Evolutionary conservation across 805 yeast genomes (phyloP).

Genomic region (Ascoidea asiatica): DNA sequence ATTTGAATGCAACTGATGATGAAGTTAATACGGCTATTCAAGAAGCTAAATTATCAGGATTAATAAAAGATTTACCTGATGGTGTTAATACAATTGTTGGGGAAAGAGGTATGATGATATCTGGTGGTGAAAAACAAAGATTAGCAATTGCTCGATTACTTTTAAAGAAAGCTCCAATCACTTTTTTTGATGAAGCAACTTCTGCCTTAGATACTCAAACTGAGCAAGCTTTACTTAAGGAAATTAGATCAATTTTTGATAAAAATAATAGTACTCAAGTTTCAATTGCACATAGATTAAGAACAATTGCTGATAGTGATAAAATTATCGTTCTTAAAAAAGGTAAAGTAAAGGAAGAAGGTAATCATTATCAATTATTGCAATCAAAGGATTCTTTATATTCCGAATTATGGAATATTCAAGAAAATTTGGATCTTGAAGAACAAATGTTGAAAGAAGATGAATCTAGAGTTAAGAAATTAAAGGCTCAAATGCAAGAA

Average conservation of each 20-base stretch:
- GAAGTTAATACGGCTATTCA: constrained; percentile 54
- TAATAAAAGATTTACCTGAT: constrained; percentile 64
- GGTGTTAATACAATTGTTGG: constrained; percentile 85
- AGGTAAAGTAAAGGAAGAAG: constrained; percentile 80
- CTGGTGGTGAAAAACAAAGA: constrained; percentile 98
- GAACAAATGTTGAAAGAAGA: constrained; percentile 22
- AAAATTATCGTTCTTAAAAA: constrained; percentile 75
- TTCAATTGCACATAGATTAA: constrained; percentile 84
- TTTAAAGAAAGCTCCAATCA: constrained; percentile 73
- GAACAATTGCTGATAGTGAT: constrained; percentile 91
- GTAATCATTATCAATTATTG: constrained; percentile 59
- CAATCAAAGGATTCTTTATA: constrained; percentile 47
- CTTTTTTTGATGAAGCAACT: constrained; percentile 95
- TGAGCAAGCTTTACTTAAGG: constrained; percentile 68
- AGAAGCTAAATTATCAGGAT: constrained; percentile 52
- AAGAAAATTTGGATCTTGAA: constrained; percentile 56
- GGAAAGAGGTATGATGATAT: constrained; percentile 96
- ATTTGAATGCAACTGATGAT: constrained; percentile 55
- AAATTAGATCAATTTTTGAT: constrained; percentile 55
- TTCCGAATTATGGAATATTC: constrained; percentile 79
- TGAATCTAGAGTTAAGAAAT: constrained; percentile 7
- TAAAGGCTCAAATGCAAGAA: constrained; percentile 3
- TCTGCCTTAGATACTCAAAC: constrained; percentile 95
- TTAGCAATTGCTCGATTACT: constrained; percentile 88
- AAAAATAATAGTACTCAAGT: constrained; percentile 57